Percentiles rank a stretch among this genome's conserved stretches.
Conservation (phyloP, 306 rosid species). For the Casuarina equisetifolia region DNA sequence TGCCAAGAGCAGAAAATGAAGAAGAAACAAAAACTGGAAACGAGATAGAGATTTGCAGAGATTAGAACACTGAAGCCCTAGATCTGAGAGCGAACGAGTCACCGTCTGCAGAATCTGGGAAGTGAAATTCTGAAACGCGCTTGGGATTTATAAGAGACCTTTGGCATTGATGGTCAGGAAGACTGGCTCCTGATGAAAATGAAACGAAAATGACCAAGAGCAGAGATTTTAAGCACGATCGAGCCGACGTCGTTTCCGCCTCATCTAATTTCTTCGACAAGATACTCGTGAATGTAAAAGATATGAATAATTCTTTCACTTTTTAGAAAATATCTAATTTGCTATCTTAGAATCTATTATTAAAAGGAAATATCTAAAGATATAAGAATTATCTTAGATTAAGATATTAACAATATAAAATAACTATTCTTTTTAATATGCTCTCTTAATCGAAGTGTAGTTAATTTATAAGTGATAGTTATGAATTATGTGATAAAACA, state of each 20-base stretch:
- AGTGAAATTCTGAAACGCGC: not conserved
- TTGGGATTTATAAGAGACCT: not conserved
- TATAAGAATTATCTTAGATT: no score
- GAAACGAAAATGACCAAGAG: not conserved
- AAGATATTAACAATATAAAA: no score
- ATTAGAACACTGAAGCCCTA: conserved; percentile 24
- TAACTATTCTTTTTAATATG: no score
- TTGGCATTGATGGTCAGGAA: conserved; percentile 10
- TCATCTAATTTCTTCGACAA: not conserved
- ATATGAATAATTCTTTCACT: no score
- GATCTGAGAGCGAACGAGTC: conserved; percentile 19
- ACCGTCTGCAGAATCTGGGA: not conserved
- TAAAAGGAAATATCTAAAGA: no score
- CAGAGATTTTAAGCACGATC: no score
- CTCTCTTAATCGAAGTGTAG: no score
- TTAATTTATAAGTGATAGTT: no score
- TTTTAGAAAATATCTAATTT: no score
- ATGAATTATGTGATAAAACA: no score
- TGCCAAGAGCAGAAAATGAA: not conserved
- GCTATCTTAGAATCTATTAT: no score
- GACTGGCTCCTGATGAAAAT: not conserved
- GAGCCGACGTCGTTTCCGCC: conserved; percentile 1
- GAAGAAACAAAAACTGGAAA: not conserved
- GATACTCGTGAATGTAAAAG: not conserved
- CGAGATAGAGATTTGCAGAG: not conserved